Base-by-base conservation (phyloP, 371 early-diverging fungal genomes). In the Rhizopus sp. region DNA sequence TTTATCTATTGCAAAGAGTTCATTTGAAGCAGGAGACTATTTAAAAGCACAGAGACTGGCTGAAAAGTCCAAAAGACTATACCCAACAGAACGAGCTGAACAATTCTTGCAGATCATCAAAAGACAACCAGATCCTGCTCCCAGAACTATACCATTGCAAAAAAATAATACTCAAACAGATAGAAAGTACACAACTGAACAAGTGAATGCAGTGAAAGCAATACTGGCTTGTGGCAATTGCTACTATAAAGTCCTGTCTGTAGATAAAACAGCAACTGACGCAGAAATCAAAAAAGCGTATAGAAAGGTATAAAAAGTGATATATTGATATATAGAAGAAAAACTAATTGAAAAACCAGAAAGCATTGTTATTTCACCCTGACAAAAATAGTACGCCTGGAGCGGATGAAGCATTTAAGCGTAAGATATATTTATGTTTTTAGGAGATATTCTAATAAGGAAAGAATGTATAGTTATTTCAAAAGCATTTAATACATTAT, bases 371-470 rank as follows among this genome's bases (percentile, higher is more conserved):
- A 70, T 98, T 93, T 71, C 99, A 99, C 72, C 99, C 99, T 0
- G 99, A 98, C 71, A 99, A 96, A 72, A 97, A 98, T 66, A 85
- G 80, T 12, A 95, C 98, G 4, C 94, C 97, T 7, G 97, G 97
- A 17, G 95, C 98, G 3, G 96, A 95, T 55, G 97, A 96, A 68
- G 99, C 97, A 9, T 97, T 98, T 73, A 96, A 97, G 74, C 75
- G 88, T 91, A 51, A 50, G 50, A 35, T 47, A 2, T 47, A 5
- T 34, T 17, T 47, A 53, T 50, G 3, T 33, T 32, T 57, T 12
- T n/a, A 23, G 9, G n/a, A 45, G 33, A 15, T 15, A 15, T 39
- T 64, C 4, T 10, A 30, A 35, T 29, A 35, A 34, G 23, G 23
- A 23, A 23, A 23, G 23, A 23, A 23, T 23, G 23, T 17, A 34